phyloP scores from a whole-genome alignment of 495 filamentous ascomycete species.

The Penicillium egyptiacum region DNA sequence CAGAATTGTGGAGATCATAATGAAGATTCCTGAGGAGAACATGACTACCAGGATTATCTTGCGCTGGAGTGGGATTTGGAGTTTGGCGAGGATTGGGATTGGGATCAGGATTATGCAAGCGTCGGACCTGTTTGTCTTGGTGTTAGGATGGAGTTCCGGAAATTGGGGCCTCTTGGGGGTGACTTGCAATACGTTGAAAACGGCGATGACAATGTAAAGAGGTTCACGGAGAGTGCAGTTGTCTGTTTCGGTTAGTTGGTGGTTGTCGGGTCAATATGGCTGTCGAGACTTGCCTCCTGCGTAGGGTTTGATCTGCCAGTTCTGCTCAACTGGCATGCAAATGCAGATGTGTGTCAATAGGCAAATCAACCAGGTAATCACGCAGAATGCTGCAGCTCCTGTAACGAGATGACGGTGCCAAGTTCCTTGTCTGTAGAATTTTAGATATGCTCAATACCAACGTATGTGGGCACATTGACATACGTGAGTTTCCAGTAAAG shows the following conservation, averaged over 20 bases:
- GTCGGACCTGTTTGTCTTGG: constrained; percentile 18
- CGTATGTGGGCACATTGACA: not conserved
- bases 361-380: constrained; percentile 45
- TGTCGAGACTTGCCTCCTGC: constrained; percentile 34
- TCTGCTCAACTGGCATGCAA: constrained; percentile 45
- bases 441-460: not conserved
- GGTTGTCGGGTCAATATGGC: not conserved
- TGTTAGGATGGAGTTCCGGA: not conserved
- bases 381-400: constrained; percentile 33
- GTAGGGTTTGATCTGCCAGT: constrained; percentile 54
- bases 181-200: constrained; percentile 25
- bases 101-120: constrained; percentile 21
- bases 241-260: constrained; percentile 14
- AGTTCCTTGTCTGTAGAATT: constrained; percentile 15
- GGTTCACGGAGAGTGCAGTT: constrained; percentile 26
- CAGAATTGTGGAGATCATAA: constrained; percentile 31
- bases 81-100: constrained; percentile 28
- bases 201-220: constrained; percentile 24
- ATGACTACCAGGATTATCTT: constrained; percentile 26
- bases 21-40: constrained; percentile 32
- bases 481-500: constrained; percentile 57
- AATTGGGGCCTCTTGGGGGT: not conserved
- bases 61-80: constrained; percentile 24
- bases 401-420: constrained; percentile 21
- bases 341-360: constrained; percentile 45